Evolutionary conservation across 129 eudicot genomes (phyloP).

Genomic region (Dittrichia graveolens): DNA sequence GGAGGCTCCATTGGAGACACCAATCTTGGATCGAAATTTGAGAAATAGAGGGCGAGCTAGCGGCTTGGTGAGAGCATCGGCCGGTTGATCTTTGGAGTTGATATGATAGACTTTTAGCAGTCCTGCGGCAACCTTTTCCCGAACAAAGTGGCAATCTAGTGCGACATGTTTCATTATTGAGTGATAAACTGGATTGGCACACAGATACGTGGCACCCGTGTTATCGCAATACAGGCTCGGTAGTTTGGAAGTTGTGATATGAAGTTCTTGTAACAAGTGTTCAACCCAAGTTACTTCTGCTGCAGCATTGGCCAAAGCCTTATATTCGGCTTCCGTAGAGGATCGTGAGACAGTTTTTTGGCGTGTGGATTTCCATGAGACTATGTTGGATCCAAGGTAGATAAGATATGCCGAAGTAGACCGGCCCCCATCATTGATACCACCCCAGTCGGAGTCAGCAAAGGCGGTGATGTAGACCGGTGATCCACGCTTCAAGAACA

Average conservation of each 20-base stretch:
- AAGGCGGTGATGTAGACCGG: conserved; percentile 7
- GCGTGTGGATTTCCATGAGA: conserved; percentile 1
- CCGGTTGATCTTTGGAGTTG: conserved; percentile 5
- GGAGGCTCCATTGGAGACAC: conserved; percentile 17
- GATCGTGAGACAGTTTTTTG: conserved; percentile 12
- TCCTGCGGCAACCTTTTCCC: conserved; percentile 8
- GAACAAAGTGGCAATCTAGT: no score
- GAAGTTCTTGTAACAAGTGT: not conserved
- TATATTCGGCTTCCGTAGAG: conserved; percentile 9
- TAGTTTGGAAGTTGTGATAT: not conserved
- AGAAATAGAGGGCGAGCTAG: not conserved
- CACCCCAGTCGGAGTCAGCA: conserved; percentile 4
- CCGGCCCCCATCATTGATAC: not conserved
- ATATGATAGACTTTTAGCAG: not conserved
- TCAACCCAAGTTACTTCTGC: conserved; percentile 13
- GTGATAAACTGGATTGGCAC: conserved; percentile 2
- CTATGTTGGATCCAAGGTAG: not conserved
- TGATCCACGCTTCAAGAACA: not conserved
- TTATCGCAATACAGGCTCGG: conserved; percentile 3
- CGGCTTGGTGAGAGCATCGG: not conserved
- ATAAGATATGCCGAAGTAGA: not conserved
- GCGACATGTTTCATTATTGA: not conserved
- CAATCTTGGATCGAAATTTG: conserved; percentile 13
- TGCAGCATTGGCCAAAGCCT: not conserved
- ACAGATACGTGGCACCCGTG: not conserved